Evolutionary conservation across 352 stramenopile genomes (phyloP), one percentile per base, ranked within the genome.

Genomic region (Phytophthora megakarya): DNA sequence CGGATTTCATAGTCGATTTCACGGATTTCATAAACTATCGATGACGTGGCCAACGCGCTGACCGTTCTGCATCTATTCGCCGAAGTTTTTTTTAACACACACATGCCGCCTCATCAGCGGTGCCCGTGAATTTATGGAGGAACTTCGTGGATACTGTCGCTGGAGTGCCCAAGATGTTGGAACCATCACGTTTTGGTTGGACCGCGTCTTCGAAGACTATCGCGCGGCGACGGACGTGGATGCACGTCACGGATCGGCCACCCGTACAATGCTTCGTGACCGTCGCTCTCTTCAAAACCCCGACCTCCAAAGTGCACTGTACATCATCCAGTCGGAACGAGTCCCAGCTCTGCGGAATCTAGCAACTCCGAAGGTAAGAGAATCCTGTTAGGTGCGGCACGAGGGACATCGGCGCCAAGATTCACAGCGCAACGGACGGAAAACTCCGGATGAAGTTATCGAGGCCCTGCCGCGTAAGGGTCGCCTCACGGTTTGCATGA

Each of bases 401-500:
- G 26, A 10, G 26, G 26, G 26, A 32, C 9, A 32, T 9, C 5
- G 5, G 5, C 26, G 26, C 9, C n/a, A n/a, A n/a, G n/a, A n/a
- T n/a, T n/a, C n/a, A 32, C 26, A 32, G 26, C 26, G 26, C 26
- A 5, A 5, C 9, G 26, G 5, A 32, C 26, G 26, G 26, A 32
- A 53, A 16, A 61, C 53, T 15, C 42, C 53, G 19, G 19, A 35
- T 15, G 30, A 52, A 15, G 53, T 61, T 6, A 9, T 53, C 13
- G 42, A 53, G 3, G 43, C 53, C 6, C 12, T 52, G 10, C 53
- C 53, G 13, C 1, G 19, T 3, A 30, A 47, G 26, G 42, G 30
- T 15, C 12, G 32, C 15, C 42, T 52, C 7, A 38, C 53, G 0
- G 42, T 61, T 1, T 61, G 42, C 28, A 61, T 46, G 53, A 61